Evolutionary conservation across 805 yeast genomes (phyloP), one percentile per base, ranked within the genome.

Genomic region (Metschnikowia proteae): DNA sequence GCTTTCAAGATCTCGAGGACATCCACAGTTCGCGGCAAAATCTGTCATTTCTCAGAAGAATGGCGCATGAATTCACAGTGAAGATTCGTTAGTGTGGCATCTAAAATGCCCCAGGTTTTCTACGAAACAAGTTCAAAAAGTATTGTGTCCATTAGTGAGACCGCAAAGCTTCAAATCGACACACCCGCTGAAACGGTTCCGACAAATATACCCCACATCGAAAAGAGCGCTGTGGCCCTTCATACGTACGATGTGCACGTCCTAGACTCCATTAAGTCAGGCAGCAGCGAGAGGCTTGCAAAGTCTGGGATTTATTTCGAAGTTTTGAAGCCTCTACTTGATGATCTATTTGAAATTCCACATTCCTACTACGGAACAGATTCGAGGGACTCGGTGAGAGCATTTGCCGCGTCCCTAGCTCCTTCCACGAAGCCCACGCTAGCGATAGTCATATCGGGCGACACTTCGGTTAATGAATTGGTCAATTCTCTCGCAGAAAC

Each of bases 401-500:
- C 71, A n/a, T 66, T 72, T 52, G 80, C 82, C 0, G 30, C 48
- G 8, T 4, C 48, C 0, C 51, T 79, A 5, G 54, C 60, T n/a
- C 28, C 37, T 13, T 6, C 23, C 2, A 46, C 27, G 10, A 40
- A 26, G 23, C 45, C 56, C 0, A 46, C 55, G 7, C 77, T 86
- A 0, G 67, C 86, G 7, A 61, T 87, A 2, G 67, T 90, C 32
- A 64, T 91, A 6, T 85, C 95, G 34, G 97, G 97, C 2, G 97
- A 91, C 60, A 90, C 97, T 0, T 83, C 95, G 1, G 69, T 88
- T 4, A 81, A 78, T 43, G 97, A 91, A 62, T 80, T 91, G 44
- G 57, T 88, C 47, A 90, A 90, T 61, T 40, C 70, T 64, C 17
- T 61, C 76, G 27, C 60, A 53, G 9, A 43, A 17, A 29, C 32